Base-by-base conservation (phyloP, 2,329 filamentous ascomycete genomes). In the Cephalotrichum gorgonifer region DNA sequence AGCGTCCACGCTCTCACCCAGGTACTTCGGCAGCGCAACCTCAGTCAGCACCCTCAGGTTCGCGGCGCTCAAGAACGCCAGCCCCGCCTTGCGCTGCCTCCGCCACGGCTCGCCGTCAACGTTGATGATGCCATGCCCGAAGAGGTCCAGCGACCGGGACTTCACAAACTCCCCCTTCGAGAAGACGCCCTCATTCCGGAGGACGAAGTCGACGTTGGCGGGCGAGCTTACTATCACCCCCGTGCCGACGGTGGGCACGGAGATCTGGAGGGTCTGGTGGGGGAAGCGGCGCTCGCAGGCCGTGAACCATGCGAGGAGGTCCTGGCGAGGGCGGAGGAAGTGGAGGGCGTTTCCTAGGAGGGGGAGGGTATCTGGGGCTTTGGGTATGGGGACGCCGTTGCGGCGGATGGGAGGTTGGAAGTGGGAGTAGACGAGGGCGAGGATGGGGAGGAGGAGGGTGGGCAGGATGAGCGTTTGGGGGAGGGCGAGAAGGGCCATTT, bases 51-150 rank as follows among this genome's bases (percentile, higher is more conserved):
- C 67, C 27, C 74, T 71, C 28, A 84, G 58, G 54, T 82, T 82
- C 48, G 74, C 64, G 14, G 70, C 68, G 55, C 70, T 81, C 25
- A 85, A 70, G 54, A 84, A 84, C 26, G 72, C 62, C 14, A 76
- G 54, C 1, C 81, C 81, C 4, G 79, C 81, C 58, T 76, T 82
- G 43, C 81, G 70, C 64, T 84, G 81, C 2, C 75, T 64, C 52
- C 70, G 76, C 80, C 81, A 84, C 23, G 79, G 58, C 22, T 81
- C 75, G 38, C 81, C 81, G 52, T 83, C 80, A 25, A 75, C 74
- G 54, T 84, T 85, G 62, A 84, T 82, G 54, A 85, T 84, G 25
- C 81, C 81, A 54, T 79, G 70, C 1, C 78, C 81, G 52, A 85
- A 85, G 1, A 85, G 63, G 57, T 83, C 80, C 70, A 74, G 75